Base-by-base conservation (phyloP, 2,329 filamentous ascomycete genomes). In the Aureobasidium sp. region DNA sequence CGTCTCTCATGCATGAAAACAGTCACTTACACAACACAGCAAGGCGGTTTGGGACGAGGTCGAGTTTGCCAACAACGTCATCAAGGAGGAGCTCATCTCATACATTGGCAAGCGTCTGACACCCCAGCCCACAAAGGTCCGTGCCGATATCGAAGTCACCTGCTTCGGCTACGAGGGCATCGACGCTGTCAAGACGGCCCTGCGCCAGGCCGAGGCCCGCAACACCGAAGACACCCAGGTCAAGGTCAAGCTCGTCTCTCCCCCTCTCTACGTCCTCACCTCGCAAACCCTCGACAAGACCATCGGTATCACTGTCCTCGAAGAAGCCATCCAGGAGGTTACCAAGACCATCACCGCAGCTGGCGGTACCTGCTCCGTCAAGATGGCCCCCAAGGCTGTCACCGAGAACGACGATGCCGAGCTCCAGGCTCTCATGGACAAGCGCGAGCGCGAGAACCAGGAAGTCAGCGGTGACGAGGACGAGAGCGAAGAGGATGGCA, bases 311-410 rank as follows among this genome's bases (percentile, higher is more conserved):
- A 80, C 86, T 65, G 85, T 88, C 66, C 80, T 99, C 68, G 90
- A 96, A 76, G 87, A 91, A 72, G 91, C 94, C 20, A 99, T 99
- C 69, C 82, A 89, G 71, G 90, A 92, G 70, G 92, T 99, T 70
- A 84, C 88, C 70, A 83, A 80, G 72, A 91, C 83, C 75, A 99
- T 99, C 73, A 85, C 87, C 73, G 81, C 77, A 49, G 84, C 89
- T 0, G 89, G 89, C 60, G 94, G 94, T 65, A 86, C 85, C 72
- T 88, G 93, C 72, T 84, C 87, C 47, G 88, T 97, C 70, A 96
- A 95, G 86, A 99, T 99, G 94, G 92, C 94, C 71, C 94, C 94
- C 68, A 97, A 97, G 86, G 94, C 95, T 5, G 94, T 99, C 65
- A 99, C 94, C 1, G 95, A 97, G 83, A 95, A 91, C 76, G 95